These are phyloP conservation scores for Arthrobotrys entomopaga DNA, from an alignment of 2,329 filamentous ascomycete species.

Conservation along the genomic window DNA sequence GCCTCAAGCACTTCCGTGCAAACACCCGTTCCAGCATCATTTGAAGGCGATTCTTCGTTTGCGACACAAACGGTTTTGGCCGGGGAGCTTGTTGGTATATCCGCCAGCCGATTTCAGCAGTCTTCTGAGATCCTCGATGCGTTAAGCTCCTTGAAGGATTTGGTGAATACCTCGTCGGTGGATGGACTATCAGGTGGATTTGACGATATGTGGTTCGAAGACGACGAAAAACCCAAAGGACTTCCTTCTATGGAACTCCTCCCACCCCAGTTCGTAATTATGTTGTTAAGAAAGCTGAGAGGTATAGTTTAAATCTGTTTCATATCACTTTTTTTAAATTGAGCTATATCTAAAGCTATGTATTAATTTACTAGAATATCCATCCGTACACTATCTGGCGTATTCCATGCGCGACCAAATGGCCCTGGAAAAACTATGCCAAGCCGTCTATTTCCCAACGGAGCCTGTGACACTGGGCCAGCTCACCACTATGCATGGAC, in stretches of 20 bases:
- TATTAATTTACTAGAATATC: conserved; percentile 27
- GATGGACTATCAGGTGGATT: conserved; percentile 39
- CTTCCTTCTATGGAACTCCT: conserved; percentile 45
- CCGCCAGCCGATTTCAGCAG: conserved; percentile 30
- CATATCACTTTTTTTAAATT: not conserved
- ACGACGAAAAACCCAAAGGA: conserved; percentile 29
- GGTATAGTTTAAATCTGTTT: conserved; percentile 14
- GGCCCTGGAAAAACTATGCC: conserved; percentile 46
- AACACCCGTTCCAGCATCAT: conserved; percentile 35
- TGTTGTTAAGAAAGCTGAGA: conserved; percentile 32
- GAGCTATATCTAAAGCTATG: not conserved
- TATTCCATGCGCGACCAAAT: conserved; percentile 49
- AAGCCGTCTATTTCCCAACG: conserved; percentile 49
- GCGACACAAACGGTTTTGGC: conserved; percentile 46
- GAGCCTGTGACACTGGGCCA: conserved; percentile 48
- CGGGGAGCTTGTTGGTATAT: conserved; percentile 41
- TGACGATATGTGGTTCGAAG: conserved; percentile 51
- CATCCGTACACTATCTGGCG: conserved; percentile 39
- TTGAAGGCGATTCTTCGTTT: conserved; percentile 52
- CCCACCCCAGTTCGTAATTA: conserved; percentile 41
- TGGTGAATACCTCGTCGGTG: conserved; percentile 47
- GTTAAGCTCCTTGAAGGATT: conserved; percentile 44
- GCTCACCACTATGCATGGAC: conserved; percentile 49
- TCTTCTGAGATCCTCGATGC: conserved; percentile 49
- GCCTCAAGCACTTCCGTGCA: conserved; percentile 14